Percentiles rank a stretch among this genome's conserved stretches.
phyloP scores from a whole-genome alignment of 2,329 filamentous ascomycete species.

The Trichoderma hamatum region DNA sequence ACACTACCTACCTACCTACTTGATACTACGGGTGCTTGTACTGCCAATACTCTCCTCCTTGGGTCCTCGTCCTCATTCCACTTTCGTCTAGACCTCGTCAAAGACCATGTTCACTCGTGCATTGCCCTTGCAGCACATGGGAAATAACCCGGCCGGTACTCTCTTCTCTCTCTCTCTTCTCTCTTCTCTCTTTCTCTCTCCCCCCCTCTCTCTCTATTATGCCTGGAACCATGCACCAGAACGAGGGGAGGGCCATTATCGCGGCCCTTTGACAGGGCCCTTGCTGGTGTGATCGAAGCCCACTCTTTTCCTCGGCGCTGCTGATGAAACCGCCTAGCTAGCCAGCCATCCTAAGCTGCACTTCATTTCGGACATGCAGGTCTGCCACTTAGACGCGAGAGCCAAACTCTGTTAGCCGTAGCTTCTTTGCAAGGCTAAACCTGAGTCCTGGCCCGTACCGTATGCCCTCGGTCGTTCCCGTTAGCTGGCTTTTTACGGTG shows the following conservation, averaged over 20 bases:
- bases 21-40: too few species aligned
- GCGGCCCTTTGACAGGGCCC: conserved; percentile 9
- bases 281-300: conserved; percentile 1
- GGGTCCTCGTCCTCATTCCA: not conserved
- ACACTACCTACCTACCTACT: too few species aligned
- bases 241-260: not conserved
- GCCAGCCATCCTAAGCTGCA: not conserved
- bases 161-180: not conserved
- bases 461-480: not conserved
- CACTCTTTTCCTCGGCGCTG: conserved; percentile 13
- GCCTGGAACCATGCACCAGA: not conserved
- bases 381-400: not conserved
- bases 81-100: conserved; percentile 2
- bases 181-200: not conserved
- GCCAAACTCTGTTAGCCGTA: conserved; percentile 13
- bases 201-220: not conserved
- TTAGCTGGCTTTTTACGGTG: not conserved
- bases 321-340: conserved; percentile 21
- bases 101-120: not conserved
- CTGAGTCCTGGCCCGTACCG: conserved; percentile 2
- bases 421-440: conserved; percentile 17
- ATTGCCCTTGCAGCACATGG: not conserved
- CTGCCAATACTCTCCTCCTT: not conserved
- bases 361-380: conserved; percentile 8
- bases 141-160: not conserved